These are phyloP conservation scores for Carallia pectinifolia DNA, from an alignment of 345 rosid species.

Conservation along the genomic window DNA sequence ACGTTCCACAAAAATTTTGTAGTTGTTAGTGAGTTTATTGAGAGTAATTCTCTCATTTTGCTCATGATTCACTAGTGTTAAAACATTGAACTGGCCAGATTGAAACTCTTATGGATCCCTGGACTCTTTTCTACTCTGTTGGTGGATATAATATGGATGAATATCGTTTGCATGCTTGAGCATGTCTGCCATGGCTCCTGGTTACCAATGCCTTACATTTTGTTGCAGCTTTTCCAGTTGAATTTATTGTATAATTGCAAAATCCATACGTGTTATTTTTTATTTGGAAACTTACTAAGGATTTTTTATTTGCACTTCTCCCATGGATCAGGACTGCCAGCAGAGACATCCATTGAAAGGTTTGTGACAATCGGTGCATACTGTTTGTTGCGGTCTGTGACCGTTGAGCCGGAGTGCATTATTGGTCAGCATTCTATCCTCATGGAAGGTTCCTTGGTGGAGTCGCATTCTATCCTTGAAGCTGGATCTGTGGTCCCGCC, in stretches of 20 bases:
- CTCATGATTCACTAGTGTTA: too few relatives aligned
- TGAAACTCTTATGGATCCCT: too few relatives aligned
- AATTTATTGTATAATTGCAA: neutral
- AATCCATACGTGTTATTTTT: neutral
- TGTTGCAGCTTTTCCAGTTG: neutral
- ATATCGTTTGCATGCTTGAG: too few relatives aligned
- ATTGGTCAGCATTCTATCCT: constrained; percentile 95
- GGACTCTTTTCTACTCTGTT: too few relatives aligned
- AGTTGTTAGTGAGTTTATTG: too few relatives aligned
- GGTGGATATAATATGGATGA: too few relatives aligned
- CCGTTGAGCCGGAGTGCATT: constrained; percentile 96
- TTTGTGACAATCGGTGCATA: constrained; percentile 88
- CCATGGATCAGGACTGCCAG: constrained; percentile 73
- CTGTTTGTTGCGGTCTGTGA: constrained; percentile 80
- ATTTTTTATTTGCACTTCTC: neutral
- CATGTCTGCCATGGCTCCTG: neutral
- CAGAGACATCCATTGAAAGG: constrained; percentile 81
- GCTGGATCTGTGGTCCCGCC: constrained; percentile 97
- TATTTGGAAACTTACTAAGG: neutral
- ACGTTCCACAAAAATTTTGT: too few relatives aligned
- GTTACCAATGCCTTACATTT: too few relatives aligned
- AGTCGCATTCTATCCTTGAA: constrained; percentile 85
- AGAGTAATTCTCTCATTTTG: too few relatives aligned
- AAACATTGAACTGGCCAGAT: too few relatives aligned
- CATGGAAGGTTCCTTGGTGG: constrained; percentile 97